These are phyloP conservation scores for Begonia peltatifolia DNA, from an alignment of 306 rosid genomes.

Conservation along the genomic window DNA sequence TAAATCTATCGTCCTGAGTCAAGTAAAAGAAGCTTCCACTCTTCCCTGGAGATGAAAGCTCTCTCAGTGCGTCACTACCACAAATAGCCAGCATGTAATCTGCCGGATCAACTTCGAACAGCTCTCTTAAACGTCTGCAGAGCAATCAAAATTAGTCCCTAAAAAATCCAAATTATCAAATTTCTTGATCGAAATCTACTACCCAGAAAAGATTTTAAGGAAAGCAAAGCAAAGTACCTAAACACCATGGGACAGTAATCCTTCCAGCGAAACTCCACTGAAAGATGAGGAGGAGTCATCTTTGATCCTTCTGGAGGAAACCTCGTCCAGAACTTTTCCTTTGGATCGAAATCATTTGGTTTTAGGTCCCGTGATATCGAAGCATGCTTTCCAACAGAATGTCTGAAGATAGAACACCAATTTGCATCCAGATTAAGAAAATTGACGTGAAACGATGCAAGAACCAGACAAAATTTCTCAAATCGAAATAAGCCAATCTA, in stretches of 20 bases:
- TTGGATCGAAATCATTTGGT: constrained; percentile 64
- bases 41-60: constrained; percentile 95
- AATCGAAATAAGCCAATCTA: constrained; percentile 2
- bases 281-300: constrained; percentile 86
- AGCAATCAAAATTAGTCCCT: no score
- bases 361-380: constrained; percentile 41
- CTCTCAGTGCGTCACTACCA: constrained; percentile 81
- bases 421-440: no score
- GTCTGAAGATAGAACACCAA: constrained; percentile 21
- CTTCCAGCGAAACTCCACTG: constrained; percentile 89
- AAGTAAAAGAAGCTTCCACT: constrained; percentile 90
- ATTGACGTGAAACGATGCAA: background rate
- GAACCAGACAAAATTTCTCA: constrained; percentile 2
- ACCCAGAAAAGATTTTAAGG: no score
- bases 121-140: constrained; percentile 68
- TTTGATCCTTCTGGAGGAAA: constrained; percentile 87
- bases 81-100: constrained; percentile 96
- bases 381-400: constrained; percentile 85
- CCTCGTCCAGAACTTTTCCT: constrained; percentile 92
- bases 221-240: constrained; percentile 24
- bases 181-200: no score
- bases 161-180: no score
- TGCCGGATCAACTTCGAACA: constrained; percentile 80
- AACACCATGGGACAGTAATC: constrained; percentile 96
- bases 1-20: constrained; percentile 89